phyloP scores from a whole-genome alignment of 2,329 filamentous ascomycete species.

The Clonostachys rosea region DNA sequence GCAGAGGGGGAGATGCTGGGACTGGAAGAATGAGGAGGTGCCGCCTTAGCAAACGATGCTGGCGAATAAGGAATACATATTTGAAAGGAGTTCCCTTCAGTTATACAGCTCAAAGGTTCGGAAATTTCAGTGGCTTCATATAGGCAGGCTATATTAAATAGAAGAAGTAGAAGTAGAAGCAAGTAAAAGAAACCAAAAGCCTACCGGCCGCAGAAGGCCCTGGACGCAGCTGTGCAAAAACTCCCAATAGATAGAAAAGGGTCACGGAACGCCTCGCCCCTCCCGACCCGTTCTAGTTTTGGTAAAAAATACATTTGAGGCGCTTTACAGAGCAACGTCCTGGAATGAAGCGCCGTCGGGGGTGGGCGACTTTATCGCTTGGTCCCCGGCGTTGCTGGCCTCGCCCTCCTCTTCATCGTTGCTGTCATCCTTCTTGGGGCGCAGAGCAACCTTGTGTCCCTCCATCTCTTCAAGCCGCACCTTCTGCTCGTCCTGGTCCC shows the following conservation, averaged over 20 bases:
- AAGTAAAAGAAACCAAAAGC: neutral
- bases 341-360: conserved; percentile 59
- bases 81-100: neutral
- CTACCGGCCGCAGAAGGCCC: neutral
- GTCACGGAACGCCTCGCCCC: no score
- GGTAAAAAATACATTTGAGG: no score
- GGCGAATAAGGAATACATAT: no score
- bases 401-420: conserved; percentile 25
- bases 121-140: no score
- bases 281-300: no score
- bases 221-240: neutral
- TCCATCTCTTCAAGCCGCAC: conserved; percentile 50
- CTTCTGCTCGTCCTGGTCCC: conserved; percentile 46
- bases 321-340: conserved; percentile 51
- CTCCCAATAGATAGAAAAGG: no score
- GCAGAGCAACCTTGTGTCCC: conserved; percentile 46
- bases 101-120: no score
- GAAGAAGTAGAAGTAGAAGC: neutral
- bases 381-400: conserved; percentile 22
- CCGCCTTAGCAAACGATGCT: conserved; percentile 34
- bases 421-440: conserved; percentile 27
- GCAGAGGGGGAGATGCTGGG: conserved; percentile 61
- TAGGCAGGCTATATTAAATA: no score
- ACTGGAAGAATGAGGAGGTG: conserved; percentile 64
- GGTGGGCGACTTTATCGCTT: conserved; percentile 26